Conservation (phyloP, 2,329 filamentous ascomycete genomes). For the Botrytis paeoniae region DNA sequence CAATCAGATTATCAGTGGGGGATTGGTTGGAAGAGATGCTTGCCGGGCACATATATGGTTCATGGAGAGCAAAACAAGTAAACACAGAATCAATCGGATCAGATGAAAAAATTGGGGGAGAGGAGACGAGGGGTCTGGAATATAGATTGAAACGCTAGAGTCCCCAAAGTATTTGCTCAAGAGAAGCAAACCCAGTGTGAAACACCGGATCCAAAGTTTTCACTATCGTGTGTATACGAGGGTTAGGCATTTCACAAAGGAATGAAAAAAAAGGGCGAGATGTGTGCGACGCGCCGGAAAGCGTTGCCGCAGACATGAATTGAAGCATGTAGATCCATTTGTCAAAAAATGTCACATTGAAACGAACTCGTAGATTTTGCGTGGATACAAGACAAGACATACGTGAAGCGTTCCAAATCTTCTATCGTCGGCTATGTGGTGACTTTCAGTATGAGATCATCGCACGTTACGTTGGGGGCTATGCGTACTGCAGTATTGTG, state of each 20-base stretch:
- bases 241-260: not conserved
- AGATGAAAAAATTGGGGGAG: not conserved
- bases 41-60: not conserved
- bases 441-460: not conserved
- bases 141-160: not conserved
- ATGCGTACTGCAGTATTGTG: not conserved
- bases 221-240: not conserved
- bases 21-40: not conserved
- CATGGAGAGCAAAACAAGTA: not conserved
- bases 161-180: not conserved
- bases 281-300: not conserved
- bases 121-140: not conserved
- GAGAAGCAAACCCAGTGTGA: not conserved
- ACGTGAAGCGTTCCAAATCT: not conserved
- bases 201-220: too few species aligned
- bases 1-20: not conserved
- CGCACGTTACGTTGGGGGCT: not conserved
- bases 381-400: not conserved
- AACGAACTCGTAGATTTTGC: conserved; percentile 2
- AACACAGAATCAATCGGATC: not conserved
- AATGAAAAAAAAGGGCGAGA: not conserved
- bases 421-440: not conserved
- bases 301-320: not conserved
- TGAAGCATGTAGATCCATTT: not conserved
- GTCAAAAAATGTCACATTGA: not conserved